Evolutionary conservation across 1,139 yeast genomes (phyloP).

Genomic region (Zhuliangozyma blackwelliae): DNA sequence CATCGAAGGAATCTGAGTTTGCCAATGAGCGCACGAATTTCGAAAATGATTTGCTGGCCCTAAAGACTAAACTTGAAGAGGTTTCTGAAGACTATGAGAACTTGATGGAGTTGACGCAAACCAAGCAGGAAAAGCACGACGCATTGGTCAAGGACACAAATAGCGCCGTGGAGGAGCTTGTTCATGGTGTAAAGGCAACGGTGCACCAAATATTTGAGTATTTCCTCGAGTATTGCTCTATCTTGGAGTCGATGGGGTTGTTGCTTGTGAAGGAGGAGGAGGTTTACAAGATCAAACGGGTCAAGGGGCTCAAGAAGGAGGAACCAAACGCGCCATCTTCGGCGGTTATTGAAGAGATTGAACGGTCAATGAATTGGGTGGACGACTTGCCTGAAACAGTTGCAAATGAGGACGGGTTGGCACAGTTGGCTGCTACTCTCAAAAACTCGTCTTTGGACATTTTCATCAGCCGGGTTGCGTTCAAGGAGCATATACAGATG

Average conservation of each 20-base stretch:
- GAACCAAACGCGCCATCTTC: conserved; percentile 27
- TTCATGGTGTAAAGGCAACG: conserved; percentile 17
- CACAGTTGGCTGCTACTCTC: conserved; percentile 11
- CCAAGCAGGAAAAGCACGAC: conserved; percentile 27
- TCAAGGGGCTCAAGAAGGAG: conserved; percentile 51
- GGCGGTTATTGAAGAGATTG: conserved; percentile 26
- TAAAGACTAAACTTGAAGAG: conserved; percentile 31
- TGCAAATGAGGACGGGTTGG: background rate
- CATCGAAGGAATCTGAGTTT: conserved; percentile 59
- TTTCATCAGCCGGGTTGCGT: conserved; percentile 25
- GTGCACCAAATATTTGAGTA: conserved; percentile 21
- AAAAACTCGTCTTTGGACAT: conserved; percentile 15
- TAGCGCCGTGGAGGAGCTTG: conserved; percentile 16
- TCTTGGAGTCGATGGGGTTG: conserved; percentile 78
- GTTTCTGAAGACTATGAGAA: conserved; percentile 51
- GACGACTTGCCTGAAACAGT: conserved; percentile 20
- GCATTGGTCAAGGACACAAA: conserved; percentile 26
- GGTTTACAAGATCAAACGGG: conserved; percentile 51
- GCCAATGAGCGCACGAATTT: conserved; percentile 48
- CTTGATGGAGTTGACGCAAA: conserved; percentile 35
- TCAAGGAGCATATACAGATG: conserved; percentile 34
- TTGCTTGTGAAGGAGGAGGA: conserved; percentile 43
- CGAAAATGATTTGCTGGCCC: conserved; percentile 45
- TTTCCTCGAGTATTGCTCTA: conserved; percentile 48
- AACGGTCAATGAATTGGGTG: conserved; percentile 25